phyloP scores from a whole-genome alignment of 1,284 basidiomycete species.

The Cystobasidium sp. region DNA sequence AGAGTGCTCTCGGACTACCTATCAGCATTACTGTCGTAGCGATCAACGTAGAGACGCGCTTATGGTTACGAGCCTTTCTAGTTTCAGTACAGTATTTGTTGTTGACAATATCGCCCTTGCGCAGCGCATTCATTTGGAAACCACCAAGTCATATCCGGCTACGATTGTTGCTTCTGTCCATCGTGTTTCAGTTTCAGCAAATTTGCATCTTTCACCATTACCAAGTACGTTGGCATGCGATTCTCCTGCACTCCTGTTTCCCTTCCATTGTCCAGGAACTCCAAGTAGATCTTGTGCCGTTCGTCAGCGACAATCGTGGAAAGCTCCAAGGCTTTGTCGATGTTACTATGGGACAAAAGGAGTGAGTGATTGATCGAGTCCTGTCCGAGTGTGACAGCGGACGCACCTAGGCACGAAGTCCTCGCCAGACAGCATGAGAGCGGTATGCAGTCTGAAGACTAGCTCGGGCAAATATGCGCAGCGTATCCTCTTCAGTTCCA shows the following conservation, averaged over 20 bases:
- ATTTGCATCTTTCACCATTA: conserved; percentile 70
- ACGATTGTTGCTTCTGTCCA: neutral
- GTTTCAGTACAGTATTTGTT: neutral
- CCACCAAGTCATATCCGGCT: neutral
- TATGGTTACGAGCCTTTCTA: neutral
- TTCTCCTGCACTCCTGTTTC: conserved; percentile 56
- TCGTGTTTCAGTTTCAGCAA: conserved; percentile 55
- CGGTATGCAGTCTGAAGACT: conserved; percentile 78
- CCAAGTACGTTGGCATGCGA: conserved; percentile 71
- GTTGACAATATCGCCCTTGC: neutral
- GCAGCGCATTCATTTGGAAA: neutral
- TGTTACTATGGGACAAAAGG: conserved; percentile 64
- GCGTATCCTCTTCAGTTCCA: conserved; percentile 77
- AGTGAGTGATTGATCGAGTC: too few species aligned
- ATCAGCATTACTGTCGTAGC: too few species aligned
- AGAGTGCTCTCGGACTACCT: neutral
- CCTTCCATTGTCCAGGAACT: conserved; percentile 65
- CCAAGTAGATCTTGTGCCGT: conserved; percentile 81
- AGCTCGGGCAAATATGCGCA: conserved; percentile 90
- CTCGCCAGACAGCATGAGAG: conserved; percentile 69
- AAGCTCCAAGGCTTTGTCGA: conserved; percentile 76
- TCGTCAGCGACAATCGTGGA: conserved; percentile 87
- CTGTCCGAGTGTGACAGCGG: neutral
- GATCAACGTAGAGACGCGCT: neutral
- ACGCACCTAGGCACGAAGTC: conserved; percentile 70